Evolutionary conservation across 2,329 filamentous ascomycete genomes (phyloP), one percentile per base, ranked within the genome.

Genomic region (Clarireedia paspali): DNA sequence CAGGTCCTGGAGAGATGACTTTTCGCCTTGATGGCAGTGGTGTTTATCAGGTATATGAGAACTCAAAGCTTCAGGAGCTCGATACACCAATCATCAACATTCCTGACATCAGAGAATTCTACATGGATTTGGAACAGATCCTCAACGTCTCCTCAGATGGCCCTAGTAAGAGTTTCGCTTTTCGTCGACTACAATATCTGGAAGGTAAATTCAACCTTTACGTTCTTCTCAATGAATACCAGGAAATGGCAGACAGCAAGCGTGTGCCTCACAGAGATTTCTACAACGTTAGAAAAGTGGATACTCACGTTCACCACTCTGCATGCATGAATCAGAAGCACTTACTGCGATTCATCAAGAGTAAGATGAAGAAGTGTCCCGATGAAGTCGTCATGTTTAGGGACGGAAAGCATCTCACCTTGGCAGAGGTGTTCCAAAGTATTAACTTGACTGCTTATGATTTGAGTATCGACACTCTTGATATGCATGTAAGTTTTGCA

Each of bases 311-410:
- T 64, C 94, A 99, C 70, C 94, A 99, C 72, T 99, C 94, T 15
- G 94, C 94, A 24, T 99, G 94, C 71, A 99, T 99, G 94, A 99
- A 99, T 69, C 94, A 99, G 72, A 99, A 99, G 74, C 94, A 99
- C 79, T 75, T 99, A 56, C 77, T 99, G 59, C 89, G 94, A 54
- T 99, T 99, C 73, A 99, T 99, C 77, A 99, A 99, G 74, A 96
- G 91, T 73, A 99, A 99, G 75, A 96, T 99, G 90, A 97, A 96
- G 80, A 99, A 96, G 72, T 94, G 83, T 17, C 91, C 91, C 0
- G 89, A 97, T 66, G 94, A 99, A 73, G 84, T 94, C 34, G 94
- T 99, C 6, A 80, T 99, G 46, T 95, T 85, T 71, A 83, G 94
- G 68, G 94, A 99, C 70, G 92, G 88, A 58, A 95, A 92, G 71